Base-by-base conservation (phyloP, 805 yeast species). In the Ogataea glucozyma region DNA sequence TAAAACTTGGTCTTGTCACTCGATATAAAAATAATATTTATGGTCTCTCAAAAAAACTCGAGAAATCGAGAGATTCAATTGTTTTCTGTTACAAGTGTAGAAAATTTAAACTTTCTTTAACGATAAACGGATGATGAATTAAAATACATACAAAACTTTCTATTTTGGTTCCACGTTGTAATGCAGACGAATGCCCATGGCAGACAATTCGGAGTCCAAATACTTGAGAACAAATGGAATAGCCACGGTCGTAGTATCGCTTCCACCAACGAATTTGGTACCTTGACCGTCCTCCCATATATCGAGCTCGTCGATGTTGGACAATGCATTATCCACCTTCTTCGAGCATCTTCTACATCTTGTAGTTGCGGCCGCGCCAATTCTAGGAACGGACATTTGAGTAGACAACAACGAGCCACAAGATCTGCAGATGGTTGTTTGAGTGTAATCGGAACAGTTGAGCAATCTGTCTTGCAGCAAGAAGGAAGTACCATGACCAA, bases 261-360 rank as follows among this genome's bases (percentile, higher is more conserved):
- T 82, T 60, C 99, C 99, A 41, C 99, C 99, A 43, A 81, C 81
- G 62, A 85, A 91, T 62, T 84, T 82, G 61, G 80, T 84, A 40
- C 99, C 98, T 56, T 84, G 89, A 14, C 97, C 98, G 63, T 93
- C 99, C 70, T 93, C 97, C 99, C 99, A 93, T 31, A 85, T 78
- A 44, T 84, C 88, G 17, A 84, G 70, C 47, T 84, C 88, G 52
- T 78, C 82, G 46, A 78, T 79, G 44, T 71, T 73, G 24, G 75
- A 71, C 46, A 70, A 66, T 37, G 78, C 76, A 30, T 75, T 70
- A 38, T 82, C 88, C 47, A 87, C 72, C 56, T 79, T 82, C 38
- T 70, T 69, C 6, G 99, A 86, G 71, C 99, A 93, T 60, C 90
- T 81, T 63, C 99, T 85, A 69, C 99, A 93, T 62, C 95, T 79